These are phyloP conservation scores for Dryadomyces quercus-mongolicae DNA, from an alignment of 2,329 filamentous ascomycete species.

Conservation along the genomic window DNA sequence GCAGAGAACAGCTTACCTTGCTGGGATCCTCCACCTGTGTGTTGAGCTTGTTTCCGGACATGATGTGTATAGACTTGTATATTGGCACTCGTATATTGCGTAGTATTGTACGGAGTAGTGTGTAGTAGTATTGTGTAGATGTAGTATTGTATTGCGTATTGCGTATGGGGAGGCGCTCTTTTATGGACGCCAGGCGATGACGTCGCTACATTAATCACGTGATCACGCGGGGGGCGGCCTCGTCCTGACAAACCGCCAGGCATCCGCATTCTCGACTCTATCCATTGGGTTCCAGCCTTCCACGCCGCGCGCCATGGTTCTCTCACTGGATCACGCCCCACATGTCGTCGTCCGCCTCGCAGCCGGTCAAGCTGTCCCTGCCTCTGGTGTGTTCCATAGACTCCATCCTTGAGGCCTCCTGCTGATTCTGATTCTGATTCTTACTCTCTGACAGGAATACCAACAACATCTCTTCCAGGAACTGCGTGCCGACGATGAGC, in stretches of 20 bases:
- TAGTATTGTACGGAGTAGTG: neutral
- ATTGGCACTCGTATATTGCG: too few species aligned
- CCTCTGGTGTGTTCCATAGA: conserved; percentile 42
- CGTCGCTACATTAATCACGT: neutral
- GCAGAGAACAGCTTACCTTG: too few species aligned
- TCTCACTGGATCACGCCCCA: neutral
- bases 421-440: neutral
- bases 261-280: neutral
- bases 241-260: neutral
- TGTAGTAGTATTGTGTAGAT: neutral
- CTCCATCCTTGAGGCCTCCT: too few species aligned
- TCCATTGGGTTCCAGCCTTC: too few species aligned
- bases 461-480: conserved; percentile 93
- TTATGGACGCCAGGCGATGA: too few species aligned
- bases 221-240: neutral
- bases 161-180: too few species aligned
- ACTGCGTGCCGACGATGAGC: conserved; percentile 80
- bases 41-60: conserved; percentile 9
- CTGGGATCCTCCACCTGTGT: conserved; percentile 15
- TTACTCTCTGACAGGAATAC: conserved; percentile 50
- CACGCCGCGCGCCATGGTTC: conserved; percentile 1
- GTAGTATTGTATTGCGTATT: too few species aligned
- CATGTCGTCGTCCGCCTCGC: conserved; percentile 43
- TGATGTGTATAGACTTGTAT: too few species aligned
- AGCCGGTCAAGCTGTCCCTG: conserved; percentile 71